Conservation (phyloP, 2,329 filamentous ascomycete genomes). For the Cladosporium sp. region DNA sequence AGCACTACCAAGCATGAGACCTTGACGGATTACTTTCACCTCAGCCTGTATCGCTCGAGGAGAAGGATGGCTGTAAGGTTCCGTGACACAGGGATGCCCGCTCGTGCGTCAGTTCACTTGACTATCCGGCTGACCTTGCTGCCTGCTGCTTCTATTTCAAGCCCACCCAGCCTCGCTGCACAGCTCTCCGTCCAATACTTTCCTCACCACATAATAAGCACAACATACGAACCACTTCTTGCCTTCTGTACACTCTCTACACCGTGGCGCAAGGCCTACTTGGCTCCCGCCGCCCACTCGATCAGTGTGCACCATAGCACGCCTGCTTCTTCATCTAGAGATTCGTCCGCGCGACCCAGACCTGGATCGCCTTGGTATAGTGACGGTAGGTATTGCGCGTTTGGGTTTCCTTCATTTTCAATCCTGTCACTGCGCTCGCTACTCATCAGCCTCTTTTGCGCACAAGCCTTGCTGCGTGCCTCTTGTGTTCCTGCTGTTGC, state of each 20-base stretch:
- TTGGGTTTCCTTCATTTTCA: not conserved
- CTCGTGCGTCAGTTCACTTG: not conserved
- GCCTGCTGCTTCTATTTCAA: not conserved
- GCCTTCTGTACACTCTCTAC: too few species aligned
- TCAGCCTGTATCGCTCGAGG: not conserved
- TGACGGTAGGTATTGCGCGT: constrained; percentile 5
- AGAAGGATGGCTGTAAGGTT: not conserved
- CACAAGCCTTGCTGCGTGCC: not conserved
- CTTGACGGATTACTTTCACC: not conserved
- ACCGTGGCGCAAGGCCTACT: not conserved
- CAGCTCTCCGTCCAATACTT: not conserved
- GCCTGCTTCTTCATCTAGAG: not conserved
- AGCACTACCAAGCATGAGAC: too few species aligned
- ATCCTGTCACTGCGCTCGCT: not conserved
- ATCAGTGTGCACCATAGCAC: not conserved
- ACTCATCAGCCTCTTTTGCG: not conserved
- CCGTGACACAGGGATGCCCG: not conserved
- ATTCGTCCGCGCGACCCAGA: not conserved
- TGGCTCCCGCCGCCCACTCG: not conserved
- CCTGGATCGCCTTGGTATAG: not conserved
- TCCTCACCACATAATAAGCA: not conserved
- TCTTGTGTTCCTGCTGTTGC: not conserved
- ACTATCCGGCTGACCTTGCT: not conserved
- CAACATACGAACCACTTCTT: not conserved
- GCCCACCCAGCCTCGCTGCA: not conserved